Conservation (phyloP, 495 filamentous ascomycete genomes). For the Neurospora hispaniola region DNA sequence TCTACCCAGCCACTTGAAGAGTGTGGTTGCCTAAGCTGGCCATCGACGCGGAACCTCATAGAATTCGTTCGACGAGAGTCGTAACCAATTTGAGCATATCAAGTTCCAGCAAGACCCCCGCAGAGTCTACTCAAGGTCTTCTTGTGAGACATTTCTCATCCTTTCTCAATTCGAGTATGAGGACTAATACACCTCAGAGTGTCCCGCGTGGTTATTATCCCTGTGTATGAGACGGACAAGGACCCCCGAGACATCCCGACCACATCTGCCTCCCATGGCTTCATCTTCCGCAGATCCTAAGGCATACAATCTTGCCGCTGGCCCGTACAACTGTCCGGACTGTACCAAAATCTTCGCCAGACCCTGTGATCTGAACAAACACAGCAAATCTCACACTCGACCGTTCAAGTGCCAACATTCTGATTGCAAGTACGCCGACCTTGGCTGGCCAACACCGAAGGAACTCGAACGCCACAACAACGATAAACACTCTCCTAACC, state of each 20-base stretch:
- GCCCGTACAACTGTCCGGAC: conserved; percentile 19
- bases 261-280: conserved; percentile 1
- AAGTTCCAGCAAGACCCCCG: not conserved
- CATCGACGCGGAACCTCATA: not conserved
- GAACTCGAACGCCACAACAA: conserved; percentile 89
- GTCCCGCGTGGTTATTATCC: not conserved
- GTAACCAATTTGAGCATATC: not conserved
- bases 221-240: not conserved
- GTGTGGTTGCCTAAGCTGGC: not conserved
- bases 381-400: conserved; percentile 90
- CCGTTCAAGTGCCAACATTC: conserved; percentile 78
- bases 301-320: conserved; percentile 1
- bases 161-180: not conserved
- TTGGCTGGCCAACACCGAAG: conserved; percentile 94
- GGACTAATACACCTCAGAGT: not conserved
- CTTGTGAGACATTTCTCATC: not conserved
- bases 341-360: conserved; percentile 82
- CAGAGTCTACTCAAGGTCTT: not conserved
- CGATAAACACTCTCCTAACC: conserved; percentile 75
- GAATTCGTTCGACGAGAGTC: not conserved
- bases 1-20: not conserved
- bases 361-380: conserved; percentile 85
- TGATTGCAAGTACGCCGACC: conserved; percentile 69
- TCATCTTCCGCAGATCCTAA: conserved; percentile 10
- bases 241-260: not conserved